Percentiles rank a stretch among this genome's conserved stretches.
Evolutionary conservation across 2,329 filamentous ascomycete species (phyloP).

Genomic region (Aspergillus sergii): DNA sequence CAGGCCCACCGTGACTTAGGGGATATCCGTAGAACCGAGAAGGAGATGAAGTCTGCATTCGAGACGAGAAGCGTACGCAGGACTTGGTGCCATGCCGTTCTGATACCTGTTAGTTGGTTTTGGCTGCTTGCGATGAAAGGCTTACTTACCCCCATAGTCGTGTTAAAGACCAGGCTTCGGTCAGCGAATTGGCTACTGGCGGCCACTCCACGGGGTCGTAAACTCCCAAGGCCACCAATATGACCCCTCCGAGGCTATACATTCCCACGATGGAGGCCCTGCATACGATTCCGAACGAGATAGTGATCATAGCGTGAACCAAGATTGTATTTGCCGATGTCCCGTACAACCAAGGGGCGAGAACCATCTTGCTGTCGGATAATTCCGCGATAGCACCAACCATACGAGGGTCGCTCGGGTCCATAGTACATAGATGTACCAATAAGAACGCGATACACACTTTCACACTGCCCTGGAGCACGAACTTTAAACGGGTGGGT

Average conservation of each 20-base stretch:
- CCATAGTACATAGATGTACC: slow-evolving; percentile 18
- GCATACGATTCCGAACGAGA: slow-evolving; percentile 21
- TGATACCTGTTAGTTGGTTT: not conserved
- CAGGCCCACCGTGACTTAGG: not conserved
- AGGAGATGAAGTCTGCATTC: slow-evolving; percentile 18
- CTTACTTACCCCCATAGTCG: slow-evolving; percentile 23
- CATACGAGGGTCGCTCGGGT: slow-evolving; percentile 10
- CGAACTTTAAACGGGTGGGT: slow-evolving; percentile 11
- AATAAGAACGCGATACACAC: slow-evolving; percentile 4
- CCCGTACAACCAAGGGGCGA: slow-evolving; percentile 7
- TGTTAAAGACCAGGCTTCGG: slow-evolving; percentile 14
- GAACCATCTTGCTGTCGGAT: slow-evolving; percentile 5
- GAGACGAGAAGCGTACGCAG: slow-evolving; percentile 18
- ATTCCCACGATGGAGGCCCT: slow-evolving; percentile 15
- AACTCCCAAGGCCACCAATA: slow-evolving; percentile 10
- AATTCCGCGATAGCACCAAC: not conserved
- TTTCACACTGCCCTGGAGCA: slow-evolving; percentile 8
- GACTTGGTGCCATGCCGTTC: slow-evolving; percentile 24
- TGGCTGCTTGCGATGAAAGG: not conserved
- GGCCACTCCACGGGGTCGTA: slow-evolving; percentile 21
- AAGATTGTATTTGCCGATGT: not conserved
- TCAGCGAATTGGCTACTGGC: slow-evolving; percentile 15
- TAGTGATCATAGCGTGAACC: slow-evolving; percentile 10
- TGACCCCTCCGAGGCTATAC: slow-evolving; percentile 12
- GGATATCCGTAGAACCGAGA: slow-evolving; percentile 11